These are phyloP conservation scores for Arthrobotrys sinensis DNA, from an alignment of 2,329 filamentous ascomycete species.

Conservation along the genomic window DNA sequence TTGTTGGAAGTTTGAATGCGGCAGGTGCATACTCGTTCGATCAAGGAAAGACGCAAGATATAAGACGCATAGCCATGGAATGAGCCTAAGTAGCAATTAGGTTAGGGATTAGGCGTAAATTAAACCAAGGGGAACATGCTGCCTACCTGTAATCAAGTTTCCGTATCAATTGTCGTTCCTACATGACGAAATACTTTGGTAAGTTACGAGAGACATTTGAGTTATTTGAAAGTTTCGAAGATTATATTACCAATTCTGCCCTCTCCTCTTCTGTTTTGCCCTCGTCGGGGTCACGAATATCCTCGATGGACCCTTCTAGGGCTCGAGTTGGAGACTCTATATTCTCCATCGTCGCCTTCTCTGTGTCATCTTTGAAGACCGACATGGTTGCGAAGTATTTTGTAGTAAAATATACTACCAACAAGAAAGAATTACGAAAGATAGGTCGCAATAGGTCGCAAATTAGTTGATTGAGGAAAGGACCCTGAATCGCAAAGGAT, in stretches of 20 bases:
- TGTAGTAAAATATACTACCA: conserved; percentile 1
- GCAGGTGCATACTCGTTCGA: conserved; percentile 65
- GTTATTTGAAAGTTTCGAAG: conserved; percentile 2
- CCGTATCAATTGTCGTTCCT: conserved; percentile 76
- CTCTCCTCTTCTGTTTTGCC: conserved; percentile 77
- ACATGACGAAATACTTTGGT: conserved; percentile 35
- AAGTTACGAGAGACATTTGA: neutral
- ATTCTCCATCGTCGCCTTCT: conserved; percentile 47
- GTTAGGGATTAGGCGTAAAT: conserved; percentile 23
- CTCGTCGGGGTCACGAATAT: conserved; percentile 73
- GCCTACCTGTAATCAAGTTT: conserved; percentile 76
- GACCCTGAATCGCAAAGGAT: conserved; percentile 20
- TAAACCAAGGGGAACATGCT: conserved; percentile 67
- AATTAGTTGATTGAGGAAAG: conserved; percentile 12
- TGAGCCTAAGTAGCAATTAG: conserved; percentile 36
- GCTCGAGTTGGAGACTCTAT: conserved; percentile 39
- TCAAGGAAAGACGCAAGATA: conserved; percentile 83
- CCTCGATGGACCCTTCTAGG: conserved; percentile 36
- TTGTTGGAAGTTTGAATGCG: conserved; percentile 51
- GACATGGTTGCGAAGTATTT: neutral
- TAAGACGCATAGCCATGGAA: conserved; percentile 74
- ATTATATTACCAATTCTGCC: conserved; percentile 73
- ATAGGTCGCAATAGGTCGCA: neutral
- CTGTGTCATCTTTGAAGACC: conserved; percentile 35
- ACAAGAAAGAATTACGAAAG: conserved; percentile 6